A percentile compares a stretch with the other conserved stretches of the same genome.
phyloP scores from a whole-genome alignment of 2,329 filamentous ascomycete genomes.

The Aspergillus sergii region DNA sequence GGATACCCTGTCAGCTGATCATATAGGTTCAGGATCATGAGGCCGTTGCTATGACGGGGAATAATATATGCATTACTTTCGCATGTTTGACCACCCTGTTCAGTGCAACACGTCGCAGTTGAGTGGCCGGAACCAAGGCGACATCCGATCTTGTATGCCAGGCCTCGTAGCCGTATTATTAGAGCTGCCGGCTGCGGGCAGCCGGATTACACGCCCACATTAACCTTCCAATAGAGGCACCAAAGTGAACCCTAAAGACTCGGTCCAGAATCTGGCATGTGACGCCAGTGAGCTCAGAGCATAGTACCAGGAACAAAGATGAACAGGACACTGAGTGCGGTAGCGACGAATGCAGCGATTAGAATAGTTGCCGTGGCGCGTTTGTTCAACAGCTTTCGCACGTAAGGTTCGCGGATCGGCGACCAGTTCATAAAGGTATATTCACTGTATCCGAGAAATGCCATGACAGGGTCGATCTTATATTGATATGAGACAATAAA shows the following conservation, averaged over 20 bases:
- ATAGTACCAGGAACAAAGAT: constrained; percentile 85
- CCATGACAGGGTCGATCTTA: constrained; percentile 88
- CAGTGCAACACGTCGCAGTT: not conserved
- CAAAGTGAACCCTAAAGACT: too few relatives aligned
- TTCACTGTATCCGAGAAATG: constrained; percentile 86
- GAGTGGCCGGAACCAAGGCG: not conserved
- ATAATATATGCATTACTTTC: not conserved
- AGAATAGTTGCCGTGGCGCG: constrained; percentile 79
- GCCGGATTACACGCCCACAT: not conserved
- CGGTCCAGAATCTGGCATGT: not conserved
- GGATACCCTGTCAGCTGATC: not conserved
- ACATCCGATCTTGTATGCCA: not conserved
- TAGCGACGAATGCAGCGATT: constrained; percentile 74
- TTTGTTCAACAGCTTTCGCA: constrained; percentile 81
- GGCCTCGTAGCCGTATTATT: not conserved
- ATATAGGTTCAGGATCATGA: not conserved
- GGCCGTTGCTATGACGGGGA: not conserved
- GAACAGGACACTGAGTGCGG: constrained; percentile 84
- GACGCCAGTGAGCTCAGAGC: constrained; percentile 31
- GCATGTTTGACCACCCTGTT: not conserved
- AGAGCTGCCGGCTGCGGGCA: not conserved
- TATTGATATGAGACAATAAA: constrained; percentile 91
- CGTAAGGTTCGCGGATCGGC: constrained; percentile 84
- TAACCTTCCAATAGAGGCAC: not conserved
- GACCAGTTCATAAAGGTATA: constrained; percentile 95